These are phyloP conservation scores for Wakefieldia striispora DNA, from an alignment of 768 basidiomycete genomes.

Conservation along the genomic window DNA sequence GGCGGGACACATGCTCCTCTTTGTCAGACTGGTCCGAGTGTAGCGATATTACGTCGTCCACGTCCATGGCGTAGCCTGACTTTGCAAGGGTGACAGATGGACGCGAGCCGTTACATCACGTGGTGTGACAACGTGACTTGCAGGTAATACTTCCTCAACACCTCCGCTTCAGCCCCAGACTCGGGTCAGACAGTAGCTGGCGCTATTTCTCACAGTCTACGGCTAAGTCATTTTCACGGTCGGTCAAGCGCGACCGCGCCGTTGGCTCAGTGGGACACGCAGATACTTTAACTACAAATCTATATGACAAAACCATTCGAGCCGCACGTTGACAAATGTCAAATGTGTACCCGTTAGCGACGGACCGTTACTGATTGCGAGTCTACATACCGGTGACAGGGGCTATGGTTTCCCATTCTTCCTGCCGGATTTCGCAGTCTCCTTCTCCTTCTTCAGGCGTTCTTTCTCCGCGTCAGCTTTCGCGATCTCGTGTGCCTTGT, in stretches of 20 bases:
- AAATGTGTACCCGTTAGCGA: not conserved
- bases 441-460: conserved; percentile 56
- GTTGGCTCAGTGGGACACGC: not conserved
- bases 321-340: not conserved
- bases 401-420: conserved; percentile 34
- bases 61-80: conserved; percentile 17
- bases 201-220: conserved; percentile 9
- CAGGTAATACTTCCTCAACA: not conserved
- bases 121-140: conserved; percentile 10
- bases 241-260: not conserved
- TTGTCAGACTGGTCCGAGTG: conserved; percentile 27
- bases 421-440: conserved; percentile 44
- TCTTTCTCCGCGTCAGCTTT: conserved; percentile 60
- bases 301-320: not conserved
- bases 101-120: conserved; percentile 32
- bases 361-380: not conserved
- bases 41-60: conserved; percentile 37
- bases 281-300: conserved; percentile 1
- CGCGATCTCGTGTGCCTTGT: conserved; percentile 77
- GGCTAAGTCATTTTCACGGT: conserved; percentile 16
- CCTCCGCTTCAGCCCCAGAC: not conserved
- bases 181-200: not conserved
- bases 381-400: not conserved
- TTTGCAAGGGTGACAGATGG: conserved; percentile 13
- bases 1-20: conserved; percentile 38